These are phyloP conservation scores for Flaveria trinervia DNA, from an alignment of 129 eudicot species.

Conservation along the genomic window DNA sequence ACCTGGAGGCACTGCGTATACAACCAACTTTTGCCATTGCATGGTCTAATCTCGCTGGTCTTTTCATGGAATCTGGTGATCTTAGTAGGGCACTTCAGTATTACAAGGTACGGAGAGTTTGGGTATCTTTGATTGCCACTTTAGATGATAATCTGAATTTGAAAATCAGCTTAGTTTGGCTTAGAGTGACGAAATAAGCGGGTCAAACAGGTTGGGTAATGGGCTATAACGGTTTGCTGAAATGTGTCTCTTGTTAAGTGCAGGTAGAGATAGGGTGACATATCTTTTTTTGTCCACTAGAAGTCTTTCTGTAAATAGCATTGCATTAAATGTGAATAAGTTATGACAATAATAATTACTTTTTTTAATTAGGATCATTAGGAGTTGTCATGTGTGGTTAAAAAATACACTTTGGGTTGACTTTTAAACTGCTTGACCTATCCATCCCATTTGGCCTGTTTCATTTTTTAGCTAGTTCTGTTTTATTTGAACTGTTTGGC, in stretches of 20 bases:
- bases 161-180: constrained; percentile 4
- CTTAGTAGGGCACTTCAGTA: constrained; percentile 79
- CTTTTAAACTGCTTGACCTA: neutral
- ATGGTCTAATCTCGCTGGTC: constrained; percentile 98
- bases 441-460: neutral
- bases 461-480: neutral
- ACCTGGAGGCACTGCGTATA: constrained; percentile 85
- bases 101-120: constrained; percentile 62
- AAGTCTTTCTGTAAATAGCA: neutral
- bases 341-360: neutral
- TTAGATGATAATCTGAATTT: neutral
- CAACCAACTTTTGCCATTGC: constrained; percentile 93
- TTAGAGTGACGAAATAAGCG: neutral
- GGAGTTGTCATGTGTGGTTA: neutral
- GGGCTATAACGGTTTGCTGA: neutral
- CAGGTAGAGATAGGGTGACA: neutral
- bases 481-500: neutral
- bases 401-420: neutral
- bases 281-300: neutral
- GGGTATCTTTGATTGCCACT: constrained; percentile 2
- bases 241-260: neutral
- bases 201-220: neutral
- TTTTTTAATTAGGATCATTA: neutral
- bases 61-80: constrained; percentile 93
- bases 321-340: neutral